phyloP scores from a whole-genome alignment of 192 early-diverging fungal species.

The Funneliformis mosseae region DNA sequence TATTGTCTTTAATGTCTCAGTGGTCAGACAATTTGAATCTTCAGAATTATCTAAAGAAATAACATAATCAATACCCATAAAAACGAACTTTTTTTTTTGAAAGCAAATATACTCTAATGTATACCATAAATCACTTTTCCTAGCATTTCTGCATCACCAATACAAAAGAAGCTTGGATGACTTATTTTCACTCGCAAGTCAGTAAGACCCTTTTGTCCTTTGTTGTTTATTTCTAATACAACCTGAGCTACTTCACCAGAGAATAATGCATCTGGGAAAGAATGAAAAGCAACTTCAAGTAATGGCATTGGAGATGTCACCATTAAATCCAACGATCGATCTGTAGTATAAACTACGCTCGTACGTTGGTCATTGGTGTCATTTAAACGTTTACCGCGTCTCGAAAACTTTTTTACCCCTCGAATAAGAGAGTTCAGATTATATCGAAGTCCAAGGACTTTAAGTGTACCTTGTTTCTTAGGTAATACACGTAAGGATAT shows the following conservation, averaged over 20 bases:
- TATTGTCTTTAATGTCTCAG: conserved; percentile 37
- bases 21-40: conserved; percentile 28
- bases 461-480: conserved; percentile 71
- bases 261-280: conserved; percentile 75
- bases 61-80: background rate
- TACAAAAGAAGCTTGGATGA: conserved; percentile 84
- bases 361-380: conserved; percentile 72
- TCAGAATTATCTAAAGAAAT: conserved; percentile 18
- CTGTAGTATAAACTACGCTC: conserved; percentile 63
- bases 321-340: conserved; percentile 69
- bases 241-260: conserved; percentile 80
- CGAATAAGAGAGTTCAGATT: conserved; percentile 79
- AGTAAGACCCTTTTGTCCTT: conserved; percentile 72
- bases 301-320: conserved; percentile 84
- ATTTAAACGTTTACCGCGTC: conserved; percentile 73
- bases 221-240: conserved; percentile 81
- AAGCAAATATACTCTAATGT: background rate
- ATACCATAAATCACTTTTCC: conserved; percentile 48
- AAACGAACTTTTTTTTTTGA: background rate
- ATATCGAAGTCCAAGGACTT: conserved; percentile 75
- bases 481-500: conserved; percentile 71
- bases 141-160: conserved; percentile 55
- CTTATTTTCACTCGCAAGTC: conserved; percentile 76
- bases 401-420: conserved; percentile 63
- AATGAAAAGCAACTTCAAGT: conserved; percentile 75